Base-by-base conservation (phyloP, 768 basidiomycete species). In the Amanita pallidorosea region DNA sequence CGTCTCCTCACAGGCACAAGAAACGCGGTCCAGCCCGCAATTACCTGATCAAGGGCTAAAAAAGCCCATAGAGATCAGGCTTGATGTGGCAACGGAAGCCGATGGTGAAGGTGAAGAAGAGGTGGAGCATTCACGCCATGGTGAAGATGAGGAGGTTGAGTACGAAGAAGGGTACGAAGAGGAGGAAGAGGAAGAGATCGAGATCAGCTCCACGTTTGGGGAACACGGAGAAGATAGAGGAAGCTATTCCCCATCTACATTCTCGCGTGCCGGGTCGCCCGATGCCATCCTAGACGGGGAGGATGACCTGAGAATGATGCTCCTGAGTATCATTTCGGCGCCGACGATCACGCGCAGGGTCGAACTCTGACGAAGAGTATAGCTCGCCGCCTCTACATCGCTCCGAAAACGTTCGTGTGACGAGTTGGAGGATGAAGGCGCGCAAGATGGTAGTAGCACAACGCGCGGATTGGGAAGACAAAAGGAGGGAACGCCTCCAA, bases 191-290 rank as follows among this genome's bases (percentile, higher is more conserved):
- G 64, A 58, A 5, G 63, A 63, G 6, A 61, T 62, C 17, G 64
- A 65, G 25, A 64, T 67, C 36, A 63, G 62, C 9, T 65, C 60
- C 43, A 66, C 67, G 37, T 62, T 66, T 15, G 70, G 67, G 23
- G 68, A 60, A 5, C 63, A 59, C 2, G 60, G 56, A 22, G 59
- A n/a, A 47, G 46, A 55, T 43, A 50, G 57, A 1, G 53, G 52
- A 1, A 51, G 55, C 13, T 35, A 44, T 31, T 55, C 59, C 11
- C 48, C 54, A 0, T 49, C 50, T 33, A 46, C 47, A 11, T 40
- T 43, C 11, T 27, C 46, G 20, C 31, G 33, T 18, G 35, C 44
- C 47, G 41, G 31, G 8, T 44, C 49, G 13, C 38, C 49, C 8
- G 27, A 41, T n/a, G 49, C 33, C 37, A 31, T 29, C 35, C 4